Evolutionary conservation across 352 stramenopile genomes (phyloP), one percentile per base, ranked within the genome.

Genomic region (Globisporangium irregulare): DNA sequence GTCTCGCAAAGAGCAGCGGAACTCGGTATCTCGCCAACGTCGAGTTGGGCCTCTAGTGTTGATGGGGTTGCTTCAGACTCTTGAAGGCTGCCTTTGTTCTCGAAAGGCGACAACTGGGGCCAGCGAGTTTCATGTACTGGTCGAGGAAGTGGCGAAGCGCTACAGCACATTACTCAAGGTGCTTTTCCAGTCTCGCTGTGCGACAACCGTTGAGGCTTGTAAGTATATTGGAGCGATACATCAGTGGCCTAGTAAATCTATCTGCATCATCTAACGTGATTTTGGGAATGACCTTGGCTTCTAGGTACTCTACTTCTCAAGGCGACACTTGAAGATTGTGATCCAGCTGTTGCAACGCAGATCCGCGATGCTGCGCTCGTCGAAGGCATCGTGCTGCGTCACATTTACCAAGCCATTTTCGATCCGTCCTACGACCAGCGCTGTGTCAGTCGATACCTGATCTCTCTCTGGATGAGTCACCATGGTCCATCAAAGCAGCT

Each of bases 401-500:
- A 99, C 65, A 93, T 99, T 24, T 96, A 96, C 41, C 91, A 97
- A 63, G 89, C 90, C 0, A 76, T 99, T 25, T 99, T 98, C 67
- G 93, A 97, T 60, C 74, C 92, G 12, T 92, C 87, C n/a, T 96
- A 91, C 62, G 92, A 97, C 58, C 91, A 98, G 70, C 81, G 95
- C 14, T 98, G 92, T 58, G 87, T 99, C 8, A 97, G 84, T 67
- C 88, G 96, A 41, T 98, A 98, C 76, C 71, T 99, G n/a, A 95
- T 98, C 20, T 97, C 91, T 18, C 72, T 98, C 12, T 99, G 94
- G 94, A 96, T 98, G 86, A 96, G 89, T 53, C 90, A 97, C 61
- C 84, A 97, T 55, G 73, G 79, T 32, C 71, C 81, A 36, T 97
- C 94, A 46, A 98, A 98, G 63, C 84, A 91, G 65, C 77, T 99